Evolutionary conservation across 441 rosid species (phyloP).

Genomic region (Arabidopsis lyrata): DNA sequence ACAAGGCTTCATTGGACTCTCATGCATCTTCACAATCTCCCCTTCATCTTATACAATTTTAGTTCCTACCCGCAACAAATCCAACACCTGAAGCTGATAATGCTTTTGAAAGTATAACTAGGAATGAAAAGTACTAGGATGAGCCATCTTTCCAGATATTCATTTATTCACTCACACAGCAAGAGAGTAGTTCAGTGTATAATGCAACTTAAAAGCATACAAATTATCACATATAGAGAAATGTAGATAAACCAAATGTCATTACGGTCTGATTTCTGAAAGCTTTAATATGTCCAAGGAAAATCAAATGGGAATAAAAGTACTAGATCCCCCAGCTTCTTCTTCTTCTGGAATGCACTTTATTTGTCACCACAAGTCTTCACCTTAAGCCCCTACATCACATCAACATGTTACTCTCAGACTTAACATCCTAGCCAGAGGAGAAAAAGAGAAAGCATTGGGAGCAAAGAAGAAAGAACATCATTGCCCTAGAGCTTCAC

Average conservation of each 20-base stretch:
- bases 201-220: conserved; percentile 33
- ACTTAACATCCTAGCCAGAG: conserved; percentile 21
- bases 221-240: conserved; percentile 18
- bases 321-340: conserved; percentile 20
- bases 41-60: neutral
- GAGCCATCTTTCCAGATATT: conserved; percentile 7
- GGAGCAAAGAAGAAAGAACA: conserved; percentile 14
- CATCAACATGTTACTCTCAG: conserved; percentile 23
- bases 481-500: neutral
- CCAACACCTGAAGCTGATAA: conserved; percentile 14
- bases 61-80: conserved; percentile 11
- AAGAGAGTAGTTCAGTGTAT: conserved; percentile 13
- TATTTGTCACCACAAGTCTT: conserved; percentile 29
- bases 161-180: conserved; percentile 24
- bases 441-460: neutral
- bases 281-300: conserved; percentile 37
- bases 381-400: conserved; percentile 32
- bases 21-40: conserved; percentile 30
- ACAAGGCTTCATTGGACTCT: conserved; percentile 39
- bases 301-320: conserved; percentile 34
- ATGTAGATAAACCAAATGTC: conserved; percentile 5
- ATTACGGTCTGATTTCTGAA: conserved; percentile 22
- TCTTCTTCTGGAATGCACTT: conserved; percentile 34
- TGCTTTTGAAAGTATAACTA: conserved; percentile 2
- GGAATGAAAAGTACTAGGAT: conserved; percentile 3